Evolutionary conservation across 1,284 basidiomycete genomes (phyloP), one percentile per base, ranked within the genome.

Genomic region (Ceratobasidium sp.): DNA sequence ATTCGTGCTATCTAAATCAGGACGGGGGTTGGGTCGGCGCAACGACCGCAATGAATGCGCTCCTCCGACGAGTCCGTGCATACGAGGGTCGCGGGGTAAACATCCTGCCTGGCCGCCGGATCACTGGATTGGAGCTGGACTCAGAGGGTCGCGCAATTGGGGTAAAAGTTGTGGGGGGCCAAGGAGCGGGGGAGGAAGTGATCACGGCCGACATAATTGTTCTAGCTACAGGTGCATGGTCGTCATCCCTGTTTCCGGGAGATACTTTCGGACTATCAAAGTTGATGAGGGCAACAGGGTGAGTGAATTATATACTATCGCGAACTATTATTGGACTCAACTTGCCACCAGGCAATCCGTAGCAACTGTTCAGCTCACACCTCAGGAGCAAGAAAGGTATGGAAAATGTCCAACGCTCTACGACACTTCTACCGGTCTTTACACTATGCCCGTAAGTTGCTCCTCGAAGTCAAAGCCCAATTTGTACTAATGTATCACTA

Each of bases 1-100:
- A 53, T 19, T 66, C 56, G 6, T 89, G 89, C 0, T 97, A 94
- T 80, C 79, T 92, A 62, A 97, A 96, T 80, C 84, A 84, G 1
- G 89, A 93, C 48, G 90, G 92, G 0, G 96, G 96, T 2, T 98
- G 96, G 96, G 94, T 89, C 1, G 87, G 92, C 80, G 93, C 96
- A 1, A 86, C 88, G 1, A 88, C 91, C 78, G 94, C 92, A 1
- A 81, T 94, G 7, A 79, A 83, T 6, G 82, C 88, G 14, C 83
- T 94, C 75, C 87, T 92, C 67, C 81, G 83, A 47, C 87, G 86
- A 73, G 90, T 96, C 2, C 79, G 79, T 8, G 79, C 83, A 5
- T 84, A 91, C n/a, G 91, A 91, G 0, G 93, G 69, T n/a, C 69
- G 29, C 11, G 73, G 62, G 60, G 51, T 86, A 62, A 84, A 83